Evolutionary conservation across 2,329 filamentous ascomycete genomes (phyloP).

Genomic region (Exophiala dermatitidis): DNA sequence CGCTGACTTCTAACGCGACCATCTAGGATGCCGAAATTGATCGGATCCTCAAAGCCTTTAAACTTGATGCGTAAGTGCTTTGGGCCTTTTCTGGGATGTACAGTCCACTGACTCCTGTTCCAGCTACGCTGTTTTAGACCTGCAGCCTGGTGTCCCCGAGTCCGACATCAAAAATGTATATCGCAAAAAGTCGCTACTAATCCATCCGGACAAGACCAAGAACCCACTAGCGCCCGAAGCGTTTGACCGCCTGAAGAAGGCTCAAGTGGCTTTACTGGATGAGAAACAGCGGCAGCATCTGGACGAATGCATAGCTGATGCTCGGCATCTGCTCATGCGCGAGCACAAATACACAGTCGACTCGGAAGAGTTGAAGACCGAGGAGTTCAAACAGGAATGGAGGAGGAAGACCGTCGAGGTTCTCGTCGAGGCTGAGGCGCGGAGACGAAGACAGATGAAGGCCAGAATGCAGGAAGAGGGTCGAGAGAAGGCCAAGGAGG

Average conservation of each 20-base stretch:
- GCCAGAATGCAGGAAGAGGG: conserved; percentile 96
- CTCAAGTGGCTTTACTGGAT: conserved; percentile 82
- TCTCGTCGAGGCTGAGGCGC: conserved; percentile 84
- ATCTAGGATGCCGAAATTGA: conserved; percentile 85
- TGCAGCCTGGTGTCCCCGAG: conserved; percentile 89
- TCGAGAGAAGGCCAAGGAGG: conserved; percentile 73
- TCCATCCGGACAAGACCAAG: conserved; percentile 95
- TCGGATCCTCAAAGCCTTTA: conserved; percentile 84
- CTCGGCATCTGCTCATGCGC: conserved; percentile 86
- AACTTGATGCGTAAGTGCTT: conserved; percentile 58
- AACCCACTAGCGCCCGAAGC: conserved; percentile 88
- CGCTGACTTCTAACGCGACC: background rate
- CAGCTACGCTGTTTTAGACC: conserved; percentile 87
- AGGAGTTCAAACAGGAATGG: conserved; percentile 78
- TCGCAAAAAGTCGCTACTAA: conserved; percentile 95
- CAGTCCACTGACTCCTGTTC: conserved; percentile 10
- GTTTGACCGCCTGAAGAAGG: conserved; percentile 94
- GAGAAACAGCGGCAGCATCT: conserved; percentile 82
- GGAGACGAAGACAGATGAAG: conserved; percentile 76
- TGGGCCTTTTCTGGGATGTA: background rate
- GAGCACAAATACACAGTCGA: conserved; percentile 92
- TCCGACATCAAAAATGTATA: conserved; percentile 93
- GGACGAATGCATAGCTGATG: conserved; percentile 93
- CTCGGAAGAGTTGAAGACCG: conserved; percentile 70
- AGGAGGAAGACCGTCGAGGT: conserved; percentile 83